These are phyloP conservation scores for Magnaporthiopsis rhizophila DNA, from an alignment of 2,329 filamentous ascomycete species.

Conservation along the genomic window DNA sequence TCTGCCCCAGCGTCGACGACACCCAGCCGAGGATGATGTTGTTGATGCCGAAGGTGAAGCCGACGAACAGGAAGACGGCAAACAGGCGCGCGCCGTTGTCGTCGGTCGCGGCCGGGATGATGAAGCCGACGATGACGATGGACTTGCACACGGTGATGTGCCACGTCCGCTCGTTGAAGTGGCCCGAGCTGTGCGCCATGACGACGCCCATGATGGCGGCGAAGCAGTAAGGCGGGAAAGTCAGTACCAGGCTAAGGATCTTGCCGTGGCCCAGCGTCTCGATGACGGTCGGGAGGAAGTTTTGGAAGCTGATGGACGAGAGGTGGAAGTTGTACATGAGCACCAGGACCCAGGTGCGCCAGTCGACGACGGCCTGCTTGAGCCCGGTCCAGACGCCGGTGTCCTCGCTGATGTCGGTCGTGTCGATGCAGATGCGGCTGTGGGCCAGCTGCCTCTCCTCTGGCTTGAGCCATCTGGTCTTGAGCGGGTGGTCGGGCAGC, in stretches of 20 bases:
- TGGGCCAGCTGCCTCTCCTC: constrained; percentile 4
- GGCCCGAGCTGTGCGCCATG: constrained; percentile 4
- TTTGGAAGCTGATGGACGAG: constrained; percentile 9
- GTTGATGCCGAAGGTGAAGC: constrained; percentile 31
- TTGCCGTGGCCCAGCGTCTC: constrained; percentile 13
- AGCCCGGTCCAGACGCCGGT: constrained; percentile 13
- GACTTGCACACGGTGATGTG: constrained; percentile 7
- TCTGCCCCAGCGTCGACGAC: constrained; percentile 31
- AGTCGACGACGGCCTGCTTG: constrained; percentile 16
- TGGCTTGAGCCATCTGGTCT: not conserved
- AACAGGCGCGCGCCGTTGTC: constrained; percentile 4
- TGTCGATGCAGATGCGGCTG: constrained; percentile 18
- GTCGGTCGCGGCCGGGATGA: constrained; percentile 2
- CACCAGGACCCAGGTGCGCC: constrained; percentile 18
- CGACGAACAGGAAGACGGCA: constrained; percentile 29
- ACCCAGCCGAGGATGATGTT: constrained; percentile 37
- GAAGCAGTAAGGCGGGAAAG: constrained; percentile 19
- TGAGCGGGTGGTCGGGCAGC: constrained; percentile 21
- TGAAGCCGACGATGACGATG: constrained; percentile 5
- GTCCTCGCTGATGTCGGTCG: constrained; percentile 1
- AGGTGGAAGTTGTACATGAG: constrained; percentile 11
- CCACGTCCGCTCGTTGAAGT: constrained; percentile 8
- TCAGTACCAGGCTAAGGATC: constrained; percentile 23
- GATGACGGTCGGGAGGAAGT: constrained; percentile 18
- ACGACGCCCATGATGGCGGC: constrained; percentile 10